Percentiles rank a stretch among this genome's conserved stretches.
Evolutionary conservation across 1,139 yeast species (phyloP).

Genomic region (Saccharomycopsis phalli): DNA sequence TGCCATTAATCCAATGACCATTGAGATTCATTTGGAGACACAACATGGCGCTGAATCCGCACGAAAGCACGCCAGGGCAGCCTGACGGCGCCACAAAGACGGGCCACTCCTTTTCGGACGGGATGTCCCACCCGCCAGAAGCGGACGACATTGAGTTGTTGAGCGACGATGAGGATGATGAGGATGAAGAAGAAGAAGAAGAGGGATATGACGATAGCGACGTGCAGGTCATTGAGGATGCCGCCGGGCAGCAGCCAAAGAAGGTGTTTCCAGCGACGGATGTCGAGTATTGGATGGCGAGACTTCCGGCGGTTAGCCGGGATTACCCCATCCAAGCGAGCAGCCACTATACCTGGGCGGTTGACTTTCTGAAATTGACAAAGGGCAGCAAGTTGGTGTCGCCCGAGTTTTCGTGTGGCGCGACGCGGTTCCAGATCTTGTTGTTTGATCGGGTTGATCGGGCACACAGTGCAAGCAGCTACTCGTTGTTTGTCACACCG

Average conservation of each 20-base stretch:
- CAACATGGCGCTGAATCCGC: too few relatives aligned
- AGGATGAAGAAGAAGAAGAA: slow-evolving; percentile 10
- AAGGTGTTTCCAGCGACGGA: slow-evolving; percentile 4
- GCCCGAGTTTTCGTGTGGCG: slow-evolving; percentile 55
- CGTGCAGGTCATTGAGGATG: slow-evolving; percentile 1
- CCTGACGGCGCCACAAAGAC: too few relatives aligned
- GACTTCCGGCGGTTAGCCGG: slow-evolving; percentile 1
- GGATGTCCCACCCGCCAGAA: too few relatives aligned
- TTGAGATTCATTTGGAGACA: too few relatives aligned
- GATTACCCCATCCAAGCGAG: slow-evolving; percentile 12
- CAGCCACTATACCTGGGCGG: slow-evolving; percentile 57
- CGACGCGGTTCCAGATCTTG: slow-evolving; percentile 63
- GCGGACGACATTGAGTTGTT: slow-evolving; percentile 11
- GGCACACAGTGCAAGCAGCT: too few relatives aligned
- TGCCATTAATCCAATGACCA: too few relatives aligned
- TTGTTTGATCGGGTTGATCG: slow-evolving; percentile 77
- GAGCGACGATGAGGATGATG: slow-evolving; percentile 8
- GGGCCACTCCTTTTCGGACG: too few relatives aligned
- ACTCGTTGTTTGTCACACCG: too few relatives aligned
- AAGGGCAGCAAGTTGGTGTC: slow-evolving; percentile 36
- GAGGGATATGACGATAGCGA: slow-evolving; percentile 7
- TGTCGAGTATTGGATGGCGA: slow-evolving; percentile 9
- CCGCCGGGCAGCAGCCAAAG: neutral
- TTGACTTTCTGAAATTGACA: slow-evolving; percentile 53
- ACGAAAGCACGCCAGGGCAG: too few relatives aligned